Percentiles rank a stretch among this genome's conserved stretches.
phyloP scores from a whole-genome alignment of 352 stramenopile species.

The Globisporangium echinulatum region DNA sequence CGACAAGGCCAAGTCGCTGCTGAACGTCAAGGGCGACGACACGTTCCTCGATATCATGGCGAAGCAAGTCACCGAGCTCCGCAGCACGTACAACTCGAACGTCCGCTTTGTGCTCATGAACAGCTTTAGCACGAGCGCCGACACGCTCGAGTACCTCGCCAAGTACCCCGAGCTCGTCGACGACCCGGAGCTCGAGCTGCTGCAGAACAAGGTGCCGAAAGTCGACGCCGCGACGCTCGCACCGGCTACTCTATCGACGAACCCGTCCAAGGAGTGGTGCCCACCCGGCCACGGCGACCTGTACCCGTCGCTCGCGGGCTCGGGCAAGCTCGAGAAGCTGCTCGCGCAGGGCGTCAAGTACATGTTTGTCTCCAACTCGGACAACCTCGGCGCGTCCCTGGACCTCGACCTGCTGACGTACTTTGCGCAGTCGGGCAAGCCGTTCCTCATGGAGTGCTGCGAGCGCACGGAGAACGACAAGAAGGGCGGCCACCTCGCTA shows the following conservation, averaged over 20 bases:
- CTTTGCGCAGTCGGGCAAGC: conserved; percentile 85
- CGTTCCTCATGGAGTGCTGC: conserved; percentile 94
- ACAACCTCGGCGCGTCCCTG: conserved; percentile 80
- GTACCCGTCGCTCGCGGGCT: conserved; percentile 80
- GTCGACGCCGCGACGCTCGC: conserved; percentile 84
- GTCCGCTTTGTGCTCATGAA: conserved; percentile 90
- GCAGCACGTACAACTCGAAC: conserved; percentile 90
- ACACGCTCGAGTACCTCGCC: conserved; percentile 82
- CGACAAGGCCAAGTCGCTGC: conserved; percentile 93
- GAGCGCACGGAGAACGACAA: conserved; percentile 98
- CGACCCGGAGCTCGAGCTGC: conserved; percentile 95
- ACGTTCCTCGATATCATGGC: conserved; percentile 90
- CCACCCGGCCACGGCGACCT: conserved; percentile 80
- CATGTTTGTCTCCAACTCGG: conserved; percentile 89
- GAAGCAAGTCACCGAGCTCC: conserved; percentile 93
- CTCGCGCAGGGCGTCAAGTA: conserved; percentile 83
- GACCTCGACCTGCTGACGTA: conserved; percentile 85
- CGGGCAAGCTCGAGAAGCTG: conserved; percentile 82
- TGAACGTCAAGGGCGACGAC: conserved; percentile 93
- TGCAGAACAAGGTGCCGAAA: conserved; percentile 98
- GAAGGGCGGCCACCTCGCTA: conserved; percentile 96
- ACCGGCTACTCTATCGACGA: conserved; percentile 47
- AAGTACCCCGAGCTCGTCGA: conserved; percentile 89
- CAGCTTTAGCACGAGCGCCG: conserved; percentile 81
- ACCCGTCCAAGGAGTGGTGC: conserved; percentile 84